These are phyloP conservation scores for Saturnispora dispora DNA, from an alignment of 805 yeast genomes.

Conservation along the genomic window DNA sequence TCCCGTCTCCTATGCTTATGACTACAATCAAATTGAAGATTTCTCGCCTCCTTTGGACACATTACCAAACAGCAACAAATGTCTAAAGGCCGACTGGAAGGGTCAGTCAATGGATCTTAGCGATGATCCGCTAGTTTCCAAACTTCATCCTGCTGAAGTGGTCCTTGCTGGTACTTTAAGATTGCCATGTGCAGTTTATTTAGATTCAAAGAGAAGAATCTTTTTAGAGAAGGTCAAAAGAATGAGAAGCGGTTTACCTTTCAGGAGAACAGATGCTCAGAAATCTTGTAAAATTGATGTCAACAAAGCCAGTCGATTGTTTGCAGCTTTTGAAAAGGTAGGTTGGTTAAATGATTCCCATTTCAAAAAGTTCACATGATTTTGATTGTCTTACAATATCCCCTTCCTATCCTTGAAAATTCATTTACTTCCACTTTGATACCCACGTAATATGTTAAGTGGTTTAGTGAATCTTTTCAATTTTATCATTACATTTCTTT, in stretches of 20 bases:
- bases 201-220: slow-evolving; percentile 71
- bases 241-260: slow-evolving; percentile 58
- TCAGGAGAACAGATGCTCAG: slow-evolving; percentile 95
- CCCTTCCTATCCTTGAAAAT: not conserved
- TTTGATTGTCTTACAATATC: not conserved
- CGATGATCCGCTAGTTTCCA: slow-evolving; percentile 58
- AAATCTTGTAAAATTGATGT: slow-evolving; percentile 97
- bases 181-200: slow-evolving; percentile 76
- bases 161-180: slow-evolving; percentile 80
- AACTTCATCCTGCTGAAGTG: slow-evolving; percentile 88
- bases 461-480: not conserved
- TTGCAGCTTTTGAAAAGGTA: slow-evolving; percentile 81
- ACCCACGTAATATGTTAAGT: not conserved
- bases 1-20: slow-evolving; percentile 42
- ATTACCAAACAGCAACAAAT: slow-evolving; percentile 61
- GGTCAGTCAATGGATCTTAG: slow-evolving; percentile 94
- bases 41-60: slow-evolving; percentile 64
- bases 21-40: slow-evolving; percentile 70
- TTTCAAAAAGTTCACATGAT: slow-evolving; percentile 39
- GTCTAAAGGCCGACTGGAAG: slow-evolving; percentile 91
- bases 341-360: slow-evolving; percentile 84
- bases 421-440: not conserved
- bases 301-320: slow-evolving; percentile 86
- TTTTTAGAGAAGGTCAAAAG: slow-evolving; percentile 85
- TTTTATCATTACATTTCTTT: not conserved